These are phyloP conservation scores for Chaetomiaceae sp. DNA, from an alignment of 2,329 filamentous ascomycete genomes.

Conservation along the genomic window DNA sequence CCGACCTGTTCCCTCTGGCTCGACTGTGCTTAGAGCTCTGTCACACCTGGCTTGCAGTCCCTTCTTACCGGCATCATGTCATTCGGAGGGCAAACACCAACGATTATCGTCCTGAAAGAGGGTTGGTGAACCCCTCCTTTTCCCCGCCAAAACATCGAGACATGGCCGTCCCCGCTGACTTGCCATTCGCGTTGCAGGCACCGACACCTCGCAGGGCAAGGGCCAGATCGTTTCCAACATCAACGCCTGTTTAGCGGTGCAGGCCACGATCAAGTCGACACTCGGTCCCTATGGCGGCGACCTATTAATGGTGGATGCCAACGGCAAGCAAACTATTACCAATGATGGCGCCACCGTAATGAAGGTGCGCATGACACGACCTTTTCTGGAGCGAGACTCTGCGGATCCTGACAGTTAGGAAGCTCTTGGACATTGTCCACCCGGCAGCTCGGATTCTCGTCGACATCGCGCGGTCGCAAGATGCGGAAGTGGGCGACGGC, in stretches of 20 bases:
- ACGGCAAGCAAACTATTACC: conserved; percentile 94
- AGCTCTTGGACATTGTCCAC: conserved; percentile 98
- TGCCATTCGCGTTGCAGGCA: conserved; percentile 52
- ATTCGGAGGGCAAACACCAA: conserved; percentile 28
- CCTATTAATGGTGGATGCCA: conserved; percentile 89
- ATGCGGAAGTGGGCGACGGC: conserved; percentile 96
- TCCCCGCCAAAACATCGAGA: background rate
- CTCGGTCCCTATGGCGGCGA: conserved; percentile 96
- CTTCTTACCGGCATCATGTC: conserved; percentile 19
- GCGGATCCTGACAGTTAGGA: conserved; percentile 15
- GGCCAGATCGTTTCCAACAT: conserved; percentile 97
- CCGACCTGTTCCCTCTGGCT: conserved; percentile 4
- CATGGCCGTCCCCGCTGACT: conserved; percentile 16
- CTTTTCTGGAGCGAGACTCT: no score
- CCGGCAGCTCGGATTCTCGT: conserved; percentile 94
- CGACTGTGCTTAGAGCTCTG: conserved; percentile 11
- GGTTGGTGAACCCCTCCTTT: conserved; percentile 25
- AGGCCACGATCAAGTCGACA: conserved; percentile 91
- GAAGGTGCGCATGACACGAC: conserved; percentile 68
- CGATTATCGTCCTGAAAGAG: conserved; percentile 29
- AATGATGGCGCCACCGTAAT: conserved; percentile 99
- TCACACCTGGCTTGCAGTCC: background rate
- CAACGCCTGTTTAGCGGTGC: conserved; percentile 93
- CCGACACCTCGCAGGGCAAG: conserved; percentile 94
- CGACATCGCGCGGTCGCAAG: conserved; percentile 97